Conservation (phyloP, 2,329 filamentous ascomycete species). For the Cucurbitaria berberidis region DNA sequence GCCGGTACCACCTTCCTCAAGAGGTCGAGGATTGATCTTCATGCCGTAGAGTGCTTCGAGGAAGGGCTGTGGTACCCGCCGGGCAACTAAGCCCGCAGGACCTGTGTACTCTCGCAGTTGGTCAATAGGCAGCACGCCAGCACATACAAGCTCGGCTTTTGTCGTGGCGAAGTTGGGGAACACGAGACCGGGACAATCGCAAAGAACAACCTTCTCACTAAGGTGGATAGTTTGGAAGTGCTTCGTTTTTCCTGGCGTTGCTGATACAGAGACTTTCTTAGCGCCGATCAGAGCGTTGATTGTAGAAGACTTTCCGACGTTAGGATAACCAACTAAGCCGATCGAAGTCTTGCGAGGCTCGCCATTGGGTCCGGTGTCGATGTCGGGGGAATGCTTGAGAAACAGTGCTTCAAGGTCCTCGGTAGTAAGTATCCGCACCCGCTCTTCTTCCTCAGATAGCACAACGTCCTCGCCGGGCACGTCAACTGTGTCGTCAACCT, state of each 20-base stretch:
- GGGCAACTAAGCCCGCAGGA: conserved; percentile 80
- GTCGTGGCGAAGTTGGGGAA: conserved; percentile 98
- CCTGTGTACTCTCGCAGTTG: conserved; percentile 93
- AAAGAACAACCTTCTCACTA: conserved; percentile 85
- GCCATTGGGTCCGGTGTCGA: conserved; percentile 56
- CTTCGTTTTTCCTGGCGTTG: conserved; percentile 97
- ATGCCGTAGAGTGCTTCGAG: conserved; percentile 94
- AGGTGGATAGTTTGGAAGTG: conserved; percentile 99
- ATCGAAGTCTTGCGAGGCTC: conserved; percentile 77
- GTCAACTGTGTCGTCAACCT: conserved; percentile 47
- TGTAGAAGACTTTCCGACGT: conserved; percentile 98
- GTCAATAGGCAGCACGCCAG: conserved; percentile 93
- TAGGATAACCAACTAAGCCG: conserved; percentile 95
- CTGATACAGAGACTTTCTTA: conserved; percentile 97
- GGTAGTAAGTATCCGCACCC: conserved; percentile 81
- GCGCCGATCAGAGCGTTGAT: conserved; percentile 99
- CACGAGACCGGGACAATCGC: conserved; percentile 97
- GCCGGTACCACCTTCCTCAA: conserved; percentile 93
- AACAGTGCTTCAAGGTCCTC: conserved; percentile 93
- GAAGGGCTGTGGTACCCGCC: conserved; percentile 85
- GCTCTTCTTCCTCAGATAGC: conserved; percentile 50
- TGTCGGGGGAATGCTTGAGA: conserved; percentile 72
- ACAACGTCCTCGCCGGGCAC: conserved; percentile 45
- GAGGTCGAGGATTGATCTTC: conserved; percentile 77
- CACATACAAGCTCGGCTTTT: conserved; percentile 94